phyloP scores from a whole-genome alignment of 257 asterid species.

The Hygrophila difformis region DNA sequence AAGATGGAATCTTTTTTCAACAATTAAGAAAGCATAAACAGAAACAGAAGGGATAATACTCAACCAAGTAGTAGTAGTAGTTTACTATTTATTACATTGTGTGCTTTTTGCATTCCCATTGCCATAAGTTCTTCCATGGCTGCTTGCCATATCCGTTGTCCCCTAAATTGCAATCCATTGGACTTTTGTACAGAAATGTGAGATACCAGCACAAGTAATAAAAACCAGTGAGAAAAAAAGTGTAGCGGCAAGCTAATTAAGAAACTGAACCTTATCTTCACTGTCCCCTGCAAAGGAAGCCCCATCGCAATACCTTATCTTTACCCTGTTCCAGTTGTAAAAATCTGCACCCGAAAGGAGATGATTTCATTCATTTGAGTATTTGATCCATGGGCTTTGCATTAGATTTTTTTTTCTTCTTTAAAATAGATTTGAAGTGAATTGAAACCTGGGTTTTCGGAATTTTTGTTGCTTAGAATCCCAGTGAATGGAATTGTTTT shows the following conservation, averaged over 20 bases:
- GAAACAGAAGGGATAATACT: too few species aligned
- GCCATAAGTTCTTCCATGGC: constrained; percentile 46
- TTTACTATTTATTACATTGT: constrained; percentile 39
- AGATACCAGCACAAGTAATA: too few species aligned
- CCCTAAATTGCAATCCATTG: constrained; percentile 49
- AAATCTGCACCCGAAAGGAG: constrained; percentile 31
- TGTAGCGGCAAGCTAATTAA: not conserved
- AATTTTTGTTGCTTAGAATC: constrained; percentile 49
- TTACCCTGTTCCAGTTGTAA: constrained; percentile 67
- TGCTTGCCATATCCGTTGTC: constrained; percentile 48
- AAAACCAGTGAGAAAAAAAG: not conserved
- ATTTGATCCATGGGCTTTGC: too few species aligned
- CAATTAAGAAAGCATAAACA: too few species aligned
- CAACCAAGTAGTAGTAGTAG: too few species aligned
- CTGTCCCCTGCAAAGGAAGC: constrained; percentile 59
- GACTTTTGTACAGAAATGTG: constrained; percentile 24
- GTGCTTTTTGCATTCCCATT: constrained; percentile 51
- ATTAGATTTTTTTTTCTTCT: too few species aligned
- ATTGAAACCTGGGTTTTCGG: constrained; percentile 55
- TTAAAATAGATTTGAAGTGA: not conserved
- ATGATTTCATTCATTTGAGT: not conserved
- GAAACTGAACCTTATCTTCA: constrained; percentile 50
- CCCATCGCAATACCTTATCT: constrained; percentile 62
- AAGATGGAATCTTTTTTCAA: not conserved
- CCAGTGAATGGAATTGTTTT: constrained; percentile 47